A percentile compares a stretch with the other conserved stretches of the same genome.
Evolutionary conservation across 805 yeast genomes (phyloP).

Genomic region (Candida hispaniensis): DNA sequence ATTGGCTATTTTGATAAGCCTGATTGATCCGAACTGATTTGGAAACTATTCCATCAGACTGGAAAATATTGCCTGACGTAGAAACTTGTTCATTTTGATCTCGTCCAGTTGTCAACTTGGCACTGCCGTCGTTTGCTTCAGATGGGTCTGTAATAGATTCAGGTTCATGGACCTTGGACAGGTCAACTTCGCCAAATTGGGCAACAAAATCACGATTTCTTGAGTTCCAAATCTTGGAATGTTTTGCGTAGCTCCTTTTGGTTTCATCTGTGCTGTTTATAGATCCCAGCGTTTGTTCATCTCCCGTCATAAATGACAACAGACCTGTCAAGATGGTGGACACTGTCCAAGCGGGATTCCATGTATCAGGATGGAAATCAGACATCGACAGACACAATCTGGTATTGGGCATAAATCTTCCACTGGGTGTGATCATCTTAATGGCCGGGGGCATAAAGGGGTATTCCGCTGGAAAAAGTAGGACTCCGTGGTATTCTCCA

Average conservation of each 20-base stretch:
- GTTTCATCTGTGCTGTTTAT: conserved; percentile 51
- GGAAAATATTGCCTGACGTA: too few species aligned
- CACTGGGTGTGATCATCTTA: conserved; percentile 76
- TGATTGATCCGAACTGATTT: conserved; percentile 4
- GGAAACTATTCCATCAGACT: too few species aligned
- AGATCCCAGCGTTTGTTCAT: conserved; percentile 78
- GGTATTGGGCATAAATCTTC: conserved; percentile 57
- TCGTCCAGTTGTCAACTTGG: conserved; percentile 1
- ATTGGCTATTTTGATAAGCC: conserved; percentile 3
- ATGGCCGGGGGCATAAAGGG: conserved; percentile 88
- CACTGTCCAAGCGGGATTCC: conserved; percentile 98
- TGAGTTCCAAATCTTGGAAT: conserved; percentile 52
- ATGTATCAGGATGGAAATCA: conserved; percentile 85
- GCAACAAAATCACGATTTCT: conserved; percentile 5
- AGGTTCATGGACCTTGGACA: conserved; percentile 4
- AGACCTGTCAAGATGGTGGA: conserved; percentile 79
- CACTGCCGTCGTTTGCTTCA: conserved; percentile 1
- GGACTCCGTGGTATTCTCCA: conserved; percentile 87
- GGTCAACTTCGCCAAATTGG: conserved; percentile 8
- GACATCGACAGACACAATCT: conserved; percentile 82
- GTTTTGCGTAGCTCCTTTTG: conserved; percentile 47
- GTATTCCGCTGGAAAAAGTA: conserved; percentile 71
- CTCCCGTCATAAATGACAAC: conserved; percentile 84
- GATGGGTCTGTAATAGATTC: background rate
- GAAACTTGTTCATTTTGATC: background rate